Evolutionary conservation across 345 rosid genomes (phyloP).

Genomic region (Salix caprea): DNA sequence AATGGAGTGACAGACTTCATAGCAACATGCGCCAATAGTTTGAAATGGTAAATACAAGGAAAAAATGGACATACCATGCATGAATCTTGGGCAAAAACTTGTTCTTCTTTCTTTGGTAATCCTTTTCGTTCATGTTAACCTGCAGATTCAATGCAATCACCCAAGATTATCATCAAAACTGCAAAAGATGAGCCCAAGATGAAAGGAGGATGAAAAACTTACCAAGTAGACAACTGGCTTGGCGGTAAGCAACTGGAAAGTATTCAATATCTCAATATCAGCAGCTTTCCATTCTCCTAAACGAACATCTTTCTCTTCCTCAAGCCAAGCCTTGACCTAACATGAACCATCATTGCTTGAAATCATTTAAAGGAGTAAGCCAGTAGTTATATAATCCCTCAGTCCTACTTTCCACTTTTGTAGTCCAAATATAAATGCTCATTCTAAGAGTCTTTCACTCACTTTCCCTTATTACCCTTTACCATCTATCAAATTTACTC

Average conservation of each 20-base stretch:
- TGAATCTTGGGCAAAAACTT: slow-evolving; percentile 96
- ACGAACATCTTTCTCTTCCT: slow-evolving; percentile 81
- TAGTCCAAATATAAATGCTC: no score
- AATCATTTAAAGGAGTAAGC: background rate
- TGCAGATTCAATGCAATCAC: slow-evolving; percentile 24
- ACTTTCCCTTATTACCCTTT: no score
- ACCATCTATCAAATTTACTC: no score
- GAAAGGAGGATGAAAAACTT: background rate
- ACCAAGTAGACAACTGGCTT: slow-evolving; percentile 98
- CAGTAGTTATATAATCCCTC: background rate
- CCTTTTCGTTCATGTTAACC: slow-evolving; percentile 95
- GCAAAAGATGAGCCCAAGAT: no score
- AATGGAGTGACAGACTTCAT: no score
- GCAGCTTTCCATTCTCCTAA: slow-evolving; percentile 98
- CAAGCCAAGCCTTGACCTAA: slow-evolving; percentile 79
- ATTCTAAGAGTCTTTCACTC: no score
- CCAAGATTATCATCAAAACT: no score
- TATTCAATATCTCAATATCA: slow-evolving; percentile 85
- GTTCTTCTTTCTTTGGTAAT: slow-evolving; percentile 96
- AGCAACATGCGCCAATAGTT: no score
- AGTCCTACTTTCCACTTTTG: no score
- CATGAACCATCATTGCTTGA: slow-evolving; percentile 1
- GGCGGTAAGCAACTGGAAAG: slow-evolving; percentile 93
- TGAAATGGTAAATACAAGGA: background rate
- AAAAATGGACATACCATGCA: slow-evolving; percentile 65